Evolutionary conservation across 140 eudicot genomes (phyloP).

Genomic region (Eryngium alpinum): DNA sequence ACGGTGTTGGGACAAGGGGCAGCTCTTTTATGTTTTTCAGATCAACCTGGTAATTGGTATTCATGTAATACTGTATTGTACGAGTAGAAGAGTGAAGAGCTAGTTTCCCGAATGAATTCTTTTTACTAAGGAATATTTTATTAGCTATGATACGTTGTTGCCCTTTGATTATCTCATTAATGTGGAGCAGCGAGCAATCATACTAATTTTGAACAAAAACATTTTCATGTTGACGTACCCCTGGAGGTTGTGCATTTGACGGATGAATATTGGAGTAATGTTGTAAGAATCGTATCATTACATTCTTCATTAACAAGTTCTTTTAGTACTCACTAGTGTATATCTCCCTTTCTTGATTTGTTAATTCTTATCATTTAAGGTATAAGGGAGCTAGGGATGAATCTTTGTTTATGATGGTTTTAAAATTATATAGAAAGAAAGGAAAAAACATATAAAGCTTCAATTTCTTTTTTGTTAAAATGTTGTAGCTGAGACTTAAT

Average conservation of each 20-base stretch:
- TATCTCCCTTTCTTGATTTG: too few relatives aligned
- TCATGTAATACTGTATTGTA: not conserved
- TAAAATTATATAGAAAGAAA: not conserved
- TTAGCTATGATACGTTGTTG: too few relatives aligned
- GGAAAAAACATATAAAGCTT: not conserved
- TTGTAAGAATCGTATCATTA: conserved; percentile 36
- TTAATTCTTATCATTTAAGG: not conserved
- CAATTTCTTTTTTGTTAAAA: not conserved
- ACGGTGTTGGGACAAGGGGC: not conserved
- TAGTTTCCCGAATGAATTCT: not conserved
- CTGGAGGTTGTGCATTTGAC: conserved; percentile 93
- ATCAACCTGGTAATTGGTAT: not conserved
- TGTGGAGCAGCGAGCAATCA: not conserved
- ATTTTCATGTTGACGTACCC: conserved; percentile 82
- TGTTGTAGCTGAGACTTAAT: not conserved
- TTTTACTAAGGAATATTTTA: too few relatives aligned
- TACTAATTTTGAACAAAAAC: conserved; percentile 11
- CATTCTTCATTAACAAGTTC: not conserved
- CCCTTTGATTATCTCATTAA: not conserved
- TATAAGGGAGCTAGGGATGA: not conserved
- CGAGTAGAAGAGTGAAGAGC: not conserved
- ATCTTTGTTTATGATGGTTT: not conserved
- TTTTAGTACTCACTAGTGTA: not conserved
- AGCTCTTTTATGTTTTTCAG: not conserved
- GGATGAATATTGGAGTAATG: conserved; percentile 96